Conservation (phyloP, 352 stramenopile species). For the Globisporangium middletonii region DNA sequence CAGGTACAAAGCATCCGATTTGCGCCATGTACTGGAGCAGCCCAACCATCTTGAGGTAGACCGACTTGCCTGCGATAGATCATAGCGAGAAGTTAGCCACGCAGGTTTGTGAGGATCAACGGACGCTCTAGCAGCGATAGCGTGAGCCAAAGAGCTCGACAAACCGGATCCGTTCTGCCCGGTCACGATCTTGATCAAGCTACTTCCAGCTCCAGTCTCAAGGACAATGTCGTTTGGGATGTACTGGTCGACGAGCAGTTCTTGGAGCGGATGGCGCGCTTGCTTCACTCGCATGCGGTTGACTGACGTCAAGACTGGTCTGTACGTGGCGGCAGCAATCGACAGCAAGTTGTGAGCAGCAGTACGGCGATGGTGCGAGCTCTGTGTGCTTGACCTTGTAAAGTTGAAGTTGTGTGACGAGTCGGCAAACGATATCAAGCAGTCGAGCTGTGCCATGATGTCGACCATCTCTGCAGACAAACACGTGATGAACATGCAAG, state of each 20-base stretch:
- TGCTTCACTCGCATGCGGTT: constrained; percentile 49
- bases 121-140: not conserved
- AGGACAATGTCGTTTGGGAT: constrained; percentile 77
- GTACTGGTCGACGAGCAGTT: constrained; percentile 77
- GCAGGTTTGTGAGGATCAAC: not conserved
- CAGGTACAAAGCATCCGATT: constrained; percentile 78
- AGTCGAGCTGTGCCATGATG: constrained; percentile 64
- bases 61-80: constrained; percentile 63
- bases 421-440: constrained; percentile 58
- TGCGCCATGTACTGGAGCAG: constrained; percentile 83
- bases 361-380: no score
- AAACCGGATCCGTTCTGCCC: constrained; percentile 83
- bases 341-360: not conserved
- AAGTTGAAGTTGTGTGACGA: constrained; percentile 73
- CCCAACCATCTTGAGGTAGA: constrained; percentile 83
- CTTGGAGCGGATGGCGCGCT: constrained; percentile 77
- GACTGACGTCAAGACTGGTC: constrained; percentile 39
- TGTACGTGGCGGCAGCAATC: constrained; percentile 3
- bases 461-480: constrained; percentile 56
- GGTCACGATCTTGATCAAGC: constrained; percentile 64
- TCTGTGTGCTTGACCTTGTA: constrained; percentile 24
- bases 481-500: not conserved
- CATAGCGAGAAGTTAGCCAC: not conserved
- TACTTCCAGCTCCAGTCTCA: constrained; percentile 15
- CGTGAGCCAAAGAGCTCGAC: not conserved